Conservation (phyloP, 768 basidiomycete species). For the Tulasnella sp. region DNA sequence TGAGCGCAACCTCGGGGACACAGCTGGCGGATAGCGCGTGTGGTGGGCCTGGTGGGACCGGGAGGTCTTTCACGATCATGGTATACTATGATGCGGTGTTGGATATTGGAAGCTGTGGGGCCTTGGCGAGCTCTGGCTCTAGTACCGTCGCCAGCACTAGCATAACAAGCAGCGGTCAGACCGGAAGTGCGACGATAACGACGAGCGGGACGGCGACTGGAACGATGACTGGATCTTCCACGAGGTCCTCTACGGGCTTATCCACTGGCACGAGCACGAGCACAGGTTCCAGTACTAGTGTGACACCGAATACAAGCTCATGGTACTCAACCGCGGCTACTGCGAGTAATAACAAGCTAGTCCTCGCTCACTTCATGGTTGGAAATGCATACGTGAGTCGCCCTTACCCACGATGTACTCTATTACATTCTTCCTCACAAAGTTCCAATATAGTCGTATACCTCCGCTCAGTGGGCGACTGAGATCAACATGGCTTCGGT, state of each 20-base stretch:
- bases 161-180: neutral
- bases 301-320: neutral
- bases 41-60: neutral
- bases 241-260: neutral
- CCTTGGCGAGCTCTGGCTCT: neutral
- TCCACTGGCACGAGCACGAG: neutral
- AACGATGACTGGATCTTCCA: neutral
- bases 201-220: neutral
- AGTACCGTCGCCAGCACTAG: neutral
- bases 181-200: neutral
- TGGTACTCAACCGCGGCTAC: neutral
- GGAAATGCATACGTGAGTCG: conserved; percentile 47
- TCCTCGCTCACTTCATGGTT: conserved; percentile 31
- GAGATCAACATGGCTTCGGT: conserved; percentile 46
- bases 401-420: neutral
- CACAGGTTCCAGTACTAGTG: neutral
- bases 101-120: conserved; percentile 8
- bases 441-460: neutral
- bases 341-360: conserved; percentile 16
- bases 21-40: neutral
- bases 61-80: conserved; percentile 1
- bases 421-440: neutral
- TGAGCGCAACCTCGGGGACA: neutral
- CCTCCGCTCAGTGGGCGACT: neutral
- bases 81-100: conserved; percentile 3